These are phyloP conservation scores for Hypomyces rosellus DNA, from an alignment of 2,329 filamentous ascomycete genomes.

Conservation along the genomic window DNA sequence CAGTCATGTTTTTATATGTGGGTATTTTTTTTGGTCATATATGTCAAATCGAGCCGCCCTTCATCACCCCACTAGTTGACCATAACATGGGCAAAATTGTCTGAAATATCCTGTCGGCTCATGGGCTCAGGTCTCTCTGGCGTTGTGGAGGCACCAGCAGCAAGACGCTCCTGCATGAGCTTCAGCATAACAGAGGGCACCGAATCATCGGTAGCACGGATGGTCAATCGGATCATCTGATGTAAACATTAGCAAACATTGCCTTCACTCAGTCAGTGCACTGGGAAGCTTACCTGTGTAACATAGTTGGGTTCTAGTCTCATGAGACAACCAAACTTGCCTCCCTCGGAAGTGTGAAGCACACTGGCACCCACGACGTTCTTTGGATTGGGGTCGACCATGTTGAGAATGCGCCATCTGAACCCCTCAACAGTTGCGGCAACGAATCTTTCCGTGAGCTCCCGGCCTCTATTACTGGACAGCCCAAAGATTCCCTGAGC, in stretches of 20 bases:
- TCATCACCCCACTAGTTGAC: conserved; percentile 29
- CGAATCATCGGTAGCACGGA: conserved; percentile 86
- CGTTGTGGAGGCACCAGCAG: conserved; percentile 42
- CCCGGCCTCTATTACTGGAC: conserved; percentile 43
- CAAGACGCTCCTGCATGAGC: conserved; percentile 78
- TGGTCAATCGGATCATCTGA: conserved; percentile 91
- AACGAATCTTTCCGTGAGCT: conserved; percentile 66
- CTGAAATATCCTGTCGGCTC: conserved; percentile 45
- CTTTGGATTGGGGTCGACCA: conserved; percentile 85
- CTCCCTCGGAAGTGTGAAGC: conserved; percentile 70
- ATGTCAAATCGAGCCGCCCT: conserved; percentile 1
- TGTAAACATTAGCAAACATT: conserved; percentile 4
- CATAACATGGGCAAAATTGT: conserved; percentile 52
- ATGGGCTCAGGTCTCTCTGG: conserved; percentile 35
- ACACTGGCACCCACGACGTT: conserved; percentile 92
- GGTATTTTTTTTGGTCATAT: conserved; percentile 3
- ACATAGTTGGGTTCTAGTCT: conserved; percentile 90
- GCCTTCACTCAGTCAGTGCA: neutral
- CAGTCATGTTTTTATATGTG: conserved; percentile 8
- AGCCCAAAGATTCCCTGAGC: conserved; percentile 80
- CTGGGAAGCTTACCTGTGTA: conserved; percentile 63
- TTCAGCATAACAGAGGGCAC: conserved; percentile 77
- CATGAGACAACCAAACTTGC: conserved; percentile 91
- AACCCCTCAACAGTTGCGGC: conserved; percentile 73
- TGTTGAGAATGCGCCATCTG: conserved; percentile 77